Evolutionary conservation across 306 rosid genomes (phyloP).

Genomic region (Casuarina cunninghamiana): DNA sequence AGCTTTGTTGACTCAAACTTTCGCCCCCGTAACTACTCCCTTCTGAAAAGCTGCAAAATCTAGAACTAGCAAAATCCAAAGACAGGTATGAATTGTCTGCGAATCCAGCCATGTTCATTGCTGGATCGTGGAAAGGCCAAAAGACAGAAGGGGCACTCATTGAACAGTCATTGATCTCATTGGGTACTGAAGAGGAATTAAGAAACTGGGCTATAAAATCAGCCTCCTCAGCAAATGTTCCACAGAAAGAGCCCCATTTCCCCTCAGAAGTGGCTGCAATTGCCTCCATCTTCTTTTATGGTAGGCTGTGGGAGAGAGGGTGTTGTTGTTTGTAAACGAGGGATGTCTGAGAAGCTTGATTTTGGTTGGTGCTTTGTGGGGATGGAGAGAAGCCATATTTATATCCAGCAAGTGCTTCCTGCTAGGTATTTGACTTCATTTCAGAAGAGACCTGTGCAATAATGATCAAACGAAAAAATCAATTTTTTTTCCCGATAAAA

Average conservation of each 20-base stretch:
- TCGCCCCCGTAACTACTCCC: constrained; percentile 22
- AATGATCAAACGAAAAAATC: not conserved
- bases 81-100: constrained; percentile 38
- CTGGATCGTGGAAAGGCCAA: constrained; percentile 48
- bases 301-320: not conserved
- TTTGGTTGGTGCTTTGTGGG: constrained; percentile 14
- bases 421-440: not conserved
- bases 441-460: not conserved
- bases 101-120: constrained; percentile 28
- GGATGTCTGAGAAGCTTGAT: not conserved
- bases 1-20: constrained; percentile 20
- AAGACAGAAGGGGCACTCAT: constrained; percentile 45
- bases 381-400: not conserved
- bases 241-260: constrained; percentile 43
- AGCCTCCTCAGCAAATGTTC: constrained; percentile 38
- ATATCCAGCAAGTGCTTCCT: not conserved
- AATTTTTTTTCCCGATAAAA: not conserved
- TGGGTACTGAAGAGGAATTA: constrained; percentile 10
- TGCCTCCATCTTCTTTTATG: constrained; percentile 31
- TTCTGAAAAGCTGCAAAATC: constrained; percentile 18
- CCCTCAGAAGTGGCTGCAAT: constrained; percentile 34
- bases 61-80: constrained; percentile 28
- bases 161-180: constrained; percentile 32
- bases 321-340: not conserved
- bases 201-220: constrained; percentile 47